Base-by-base conservation (phyloP, 805 yeast genomes). In the Saccharomycopsis selenospora region DNA sequence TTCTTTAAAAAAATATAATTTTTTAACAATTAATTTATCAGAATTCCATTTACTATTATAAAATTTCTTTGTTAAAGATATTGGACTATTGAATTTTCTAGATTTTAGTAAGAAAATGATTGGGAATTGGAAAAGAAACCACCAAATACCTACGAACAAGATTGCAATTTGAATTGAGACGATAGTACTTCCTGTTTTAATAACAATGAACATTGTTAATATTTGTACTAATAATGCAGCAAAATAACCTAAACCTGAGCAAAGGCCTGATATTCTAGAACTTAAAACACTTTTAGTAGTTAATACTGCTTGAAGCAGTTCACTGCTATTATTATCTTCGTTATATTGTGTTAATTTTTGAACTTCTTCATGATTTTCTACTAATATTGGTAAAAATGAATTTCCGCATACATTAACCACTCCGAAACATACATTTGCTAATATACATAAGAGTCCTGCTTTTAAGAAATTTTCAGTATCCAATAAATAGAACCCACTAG, bases 391-490 rank as follows among this genome's bases (percentile, higher is more conserved):
- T 40, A 85, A 61, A 55, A 77, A 76, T 1, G 93, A 80, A 61
- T 85, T 85, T 4, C 89, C 90, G 55, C 89, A 82, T 8, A 85
- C 91, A 48, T 80, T 80, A 2, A 82, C 87, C 6, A 84, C 86
- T 1, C 95, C 95, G 62, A 77, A 85, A 20, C 84, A 75, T 13
- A 82, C 70, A 57, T 82, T 85, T 1, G 87, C 82, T 0, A 79
- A 43, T 4, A 83, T 71, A 13, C 85, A 82, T 13, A 80, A 62
- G 0, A 76, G 20, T 0, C 82, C 68, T 14, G 67, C 55, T 23
- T 57, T 43, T 41, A 65, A 65, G 29, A 59, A 60, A 29, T 64
- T 66, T n/a, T 59, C 45, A 8, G 59, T 43, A 22, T 53, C 50
- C 11, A 66, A 53, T 41, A 55, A 54, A 25, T 65, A 70, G 62